Base-by-base conservation (phyloP, 2,329 filamentous ascomycete species). In the Parafenestella ontariensis region DNA sequence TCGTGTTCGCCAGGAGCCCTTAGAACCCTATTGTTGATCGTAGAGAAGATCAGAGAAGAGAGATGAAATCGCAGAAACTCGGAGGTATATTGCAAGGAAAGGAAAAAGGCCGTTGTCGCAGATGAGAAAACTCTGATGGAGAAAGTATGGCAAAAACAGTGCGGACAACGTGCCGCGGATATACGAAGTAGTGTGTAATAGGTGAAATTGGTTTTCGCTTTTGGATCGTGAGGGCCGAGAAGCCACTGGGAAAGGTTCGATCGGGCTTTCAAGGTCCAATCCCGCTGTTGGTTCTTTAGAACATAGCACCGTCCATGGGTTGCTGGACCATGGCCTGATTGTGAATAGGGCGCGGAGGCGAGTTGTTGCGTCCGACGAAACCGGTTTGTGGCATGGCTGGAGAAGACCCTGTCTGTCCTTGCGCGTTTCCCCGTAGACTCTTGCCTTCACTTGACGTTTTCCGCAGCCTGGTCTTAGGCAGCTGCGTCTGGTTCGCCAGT, bases 361-460 rank as follows among this genome's bases (percentile, higher is more conserved):
- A 72, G 29, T 65, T 62, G 52, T 71, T 70, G 20, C 70, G 68
- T 47, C 52, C 64, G 20, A 34, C 46, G 33, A 69, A 71, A 18
- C 62, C 59, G 5, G 45, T 50, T 20, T 68, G 49, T 36, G 73
- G 72, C 54, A 74, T 56, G 5, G 71, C 65, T 20, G 71, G 71
- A 24, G 68, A 65, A n/a, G 58, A 37, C 15, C 59, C 62, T 20
- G 55, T 42, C 36, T 68, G 66, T 34, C 58, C 49, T 52, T 70
- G 68, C 33, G 79, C 77, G 42, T 74, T 76, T 6, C 72, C 74
- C 46, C 81, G 77, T 52, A 84, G 67, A 47, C 77, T 80, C 18
- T 77, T 80, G 21, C 81, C 80, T 59, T 83, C 82, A 57, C 81
- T 83, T 5, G 79, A 79, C 11, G 75, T 76, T 65, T 83, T 83